Conservation (phyloP, 2,329 filamentous ascomycete species). For the Pochonia chlamydosporia region DNA sequence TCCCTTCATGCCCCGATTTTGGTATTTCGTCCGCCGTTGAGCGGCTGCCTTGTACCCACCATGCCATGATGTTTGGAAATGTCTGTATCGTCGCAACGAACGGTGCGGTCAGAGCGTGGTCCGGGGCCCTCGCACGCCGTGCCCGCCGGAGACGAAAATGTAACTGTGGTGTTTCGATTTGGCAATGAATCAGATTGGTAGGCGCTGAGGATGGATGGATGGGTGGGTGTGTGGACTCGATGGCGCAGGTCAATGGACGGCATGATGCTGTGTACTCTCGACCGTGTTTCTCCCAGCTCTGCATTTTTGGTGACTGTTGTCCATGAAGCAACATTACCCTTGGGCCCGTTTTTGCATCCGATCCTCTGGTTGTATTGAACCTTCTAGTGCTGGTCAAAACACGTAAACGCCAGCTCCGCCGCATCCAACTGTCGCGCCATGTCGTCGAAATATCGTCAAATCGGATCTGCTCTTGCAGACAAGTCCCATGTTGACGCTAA, state of each 20-base stretch:
- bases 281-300: background rate
- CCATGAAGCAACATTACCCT: too few species aligned
- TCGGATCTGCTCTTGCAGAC: conserved; percentile 3
- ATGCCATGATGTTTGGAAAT: background rate
- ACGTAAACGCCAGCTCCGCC: background rate
- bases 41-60: background rate
- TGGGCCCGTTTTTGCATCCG: too few species aligned
- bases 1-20: background rate
- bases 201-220: background rate
- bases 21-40: background rate
- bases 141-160: background rate
- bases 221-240: background rate
- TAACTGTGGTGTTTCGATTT: background rate
- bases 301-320: background rate
- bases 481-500: background rate
- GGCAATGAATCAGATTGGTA: background rate
- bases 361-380: too few species aligned
- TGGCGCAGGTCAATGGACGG: background rate
- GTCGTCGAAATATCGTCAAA: conserved; percentile 2
- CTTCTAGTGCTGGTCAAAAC: too few species aligned
- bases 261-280: background rate
- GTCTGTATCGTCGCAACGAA: too few species aligned
- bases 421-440: conserved; percentile 1
- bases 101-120: conserved; percentile 1
- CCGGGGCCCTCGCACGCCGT: conserved; percentile 5